These are phyloP conservation scores for Davidsoniella eucalypti DNA, from an alignment of 2,329 filamentous ascomycete genomes.

Conservation along the genomic window DNA sequence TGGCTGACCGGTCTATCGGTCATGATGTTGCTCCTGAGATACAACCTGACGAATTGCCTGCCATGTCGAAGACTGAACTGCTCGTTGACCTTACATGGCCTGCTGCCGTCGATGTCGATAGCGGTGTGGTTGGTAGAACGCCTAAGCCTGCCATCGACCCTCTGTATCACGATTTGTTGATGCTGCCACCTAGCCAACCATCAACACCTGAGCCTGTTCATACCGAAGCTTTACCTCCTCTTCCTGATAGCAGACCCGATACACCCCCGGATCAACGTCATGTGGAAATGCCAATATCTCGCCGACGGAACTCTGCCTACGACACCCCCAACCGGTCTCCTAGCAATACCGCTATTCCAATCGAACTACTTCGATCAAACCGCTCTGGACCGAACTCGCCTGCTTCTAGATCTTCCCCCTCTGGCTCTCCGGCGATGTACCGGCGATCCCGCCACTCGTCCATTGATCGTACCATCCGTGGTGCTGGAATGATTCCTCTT, in stretches of 20 bases:
- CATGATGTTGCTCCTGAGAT: too few relatives aligned
- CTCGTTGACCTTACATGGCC: too few relatives aligned
- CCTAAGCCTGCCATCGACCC: slow-evolving; percentile 52
- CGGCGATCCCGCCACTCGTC: slow-evolving; percentile 25
- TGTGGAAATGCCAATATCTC: not conserved
- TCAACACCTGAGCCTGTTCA: slow-evolving; percentile 27
- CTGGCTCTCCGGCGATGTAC: not conserved
- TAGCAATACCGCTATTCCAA: slow-evolving; percentile 41
- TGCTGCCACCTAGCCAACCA: slow-evolving; percentile 43
- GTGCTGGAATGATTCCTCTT: slow-evolving; percentile 17
- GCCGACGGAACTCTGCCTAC: slow-evolving; percentile 2
- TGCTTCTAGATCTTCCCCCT: slow-evolving; percentile 1
- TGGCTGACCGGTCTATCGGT: too few relatives aligned
- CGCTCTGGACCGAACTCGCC: slow-evolving; percentile 30
- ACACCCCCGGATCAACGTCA: slow-evolving; percentile 22
- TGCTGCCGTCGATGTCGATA: too few relatives aligned
- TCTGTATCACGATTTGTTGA: slow-evolving; percentile 46
- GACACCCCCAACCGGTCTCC: slow-evolving; percentile 23
- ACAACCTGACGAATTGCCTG: too few relatives aligned
- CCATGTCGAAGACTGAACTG: too few relatives aligned
- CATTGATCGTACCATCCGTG: slow-evolving; percentile 13
- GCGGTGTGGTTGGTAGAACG: slow-evolving; percentile 23
- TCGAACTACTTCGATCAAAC: slow-evolving; percentile 36
- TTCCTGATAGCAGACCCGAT: slow-evolving; percentile 44
- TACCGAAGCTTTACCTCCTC: slow-evolving; percentile 28